A percentile compares a stretch with the other conserved stretches of the same genome.
phyloP scores from a whole-genome alignment of 192 early-diverging fungal species.

The Entomortierella chlamydospora region DNA sequence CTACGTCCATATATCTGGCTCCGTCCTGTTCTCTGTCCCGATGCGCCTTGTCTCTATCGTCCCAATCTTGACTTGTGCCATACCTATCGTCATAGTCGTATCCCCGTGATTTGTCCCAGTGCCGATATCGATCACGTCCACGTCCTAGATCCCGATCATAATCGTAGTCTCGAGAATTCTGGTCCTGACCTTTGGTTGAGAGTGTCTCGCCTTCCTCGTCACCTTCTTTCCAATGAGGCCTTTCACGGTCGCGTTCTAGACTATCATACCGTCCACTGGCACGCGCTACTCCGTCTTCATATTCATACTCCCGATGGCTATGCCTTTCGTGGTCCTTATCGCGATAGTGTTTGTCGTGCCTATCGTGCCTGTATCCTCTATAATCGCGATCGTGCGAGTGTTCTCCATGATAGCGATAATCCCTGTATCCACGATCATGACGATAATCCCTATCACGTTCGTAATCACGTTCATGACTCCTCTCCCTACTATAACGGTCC shows the following conservation, averaged over 20 bases:
- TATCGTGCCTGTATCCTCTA: slow-evolving; percentile 17
- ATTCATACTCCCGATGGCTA: slow-evolving; percentile 30
- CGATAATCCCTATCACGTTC: slow-evolving; percentile 43
- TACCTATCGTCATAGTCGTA: slow-evolving; percentile 6
- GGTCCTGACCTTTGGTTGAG: slow-evolving; percentile 22
- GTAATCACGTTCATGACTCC: slow-evolving; percentile 43
- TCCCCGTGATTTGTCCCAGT: slow-evolving; percentile 18
- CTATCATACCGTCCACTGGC: slow-evolving; percentile 10
- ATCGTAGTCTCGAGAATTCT: slow-evolving; percentile 20
- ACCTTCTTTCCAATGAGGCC: slow-evolving; percentile 32
- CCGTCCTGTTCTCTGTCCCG: slow-evolving; percentile 25
- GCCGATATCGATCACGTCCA: slow-evolving; percentile 16
- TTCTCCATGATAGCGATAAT: slow-evolving; percentile 37
- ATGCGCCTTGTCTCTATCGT: slow-evolving; percentile 17
- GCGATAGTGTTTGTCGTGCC: slow-evolving; percentile 33
- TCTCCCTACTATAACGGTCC: slow-evolving; percentile 41
- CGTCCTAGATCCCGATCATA: slow-evolving; percentile 26
- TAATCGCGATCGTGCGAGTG: slow-evolving; percentile 33
- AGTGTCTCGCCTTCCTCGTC: slow-evolving; percentile 41
- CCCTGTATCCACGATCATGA: slow-evolving; percentile 35
- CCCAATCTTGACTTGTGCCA: slow-evolving; percentile 1
- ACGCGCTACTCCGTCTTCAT: slow-evolving; percentile 16
- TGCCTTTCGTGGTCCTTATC: slow-evolving; percentile 31
- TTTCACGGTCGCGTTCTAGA: slow-evolving; percentile 29
- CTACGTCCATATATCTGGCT: slow-evolving; percentile 7